phyloP scores from a whole-genome alignment of 306 rosid genomes.

The Lupinus albus region DNA sequence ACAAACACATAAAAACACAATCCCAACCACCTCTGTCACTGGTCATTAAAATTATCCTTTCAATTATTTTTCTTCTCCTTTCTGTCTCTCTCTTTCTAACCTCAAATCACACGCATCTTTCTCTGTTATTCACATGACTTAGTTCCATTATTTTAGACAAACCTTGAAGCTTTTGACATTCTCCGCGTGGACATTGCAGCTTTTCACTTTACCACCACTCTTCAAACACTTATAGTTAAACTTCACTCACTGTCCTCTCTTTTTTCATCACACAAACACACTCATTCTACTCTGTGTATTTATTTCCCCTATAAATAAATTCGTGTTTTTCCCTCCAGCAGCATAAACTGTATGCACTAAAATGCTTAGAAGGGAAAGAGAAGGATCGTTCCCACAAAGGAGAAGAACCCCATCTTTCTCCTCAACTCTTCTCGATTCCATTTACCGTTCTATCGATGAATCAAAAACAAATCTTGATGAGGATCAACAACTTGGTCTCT shows the following conservation, averaged over 20 bases:
- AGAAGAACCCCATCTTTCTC: slow-evolving; percentile 77
- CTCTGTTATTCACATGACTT: slow-evolving; percentile 41
- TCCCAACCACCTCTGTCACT: slow-evolving; percentile 31
- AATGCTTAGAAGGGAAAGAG: slow-evolving; percentile 51
- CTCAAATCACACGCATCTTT: slow-evolving; percentile 30
- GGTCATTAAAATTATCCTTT: slow-evolving; percentile 22
- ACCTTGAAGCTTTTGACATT: slow-evolving; percentile 58
- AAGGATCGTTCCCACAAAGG: slow-evolving; percentile 51
- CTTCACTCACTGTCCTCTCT: slow-evolving; percentile 23
- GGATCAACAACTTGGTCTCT: slow-evolving; percentile 35
- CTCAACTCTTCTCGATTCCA: slow-evolving; percentile 61
- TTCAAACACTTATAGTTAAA: slow-evolving; percentile 26
- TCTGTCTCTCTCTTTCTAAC: not conserved
- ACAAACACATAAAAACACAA: slow-evolving; percentile 28
- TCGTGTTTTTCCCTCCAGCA: not conserved
- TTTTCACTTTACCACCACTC: slow-evolving; percentile 32
- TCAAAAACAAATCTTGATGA: slow-evolving; percentile 49
- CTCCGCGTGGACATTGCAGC: slow-evolving; percentile 43
- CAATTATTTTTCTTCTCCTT: not conserved
- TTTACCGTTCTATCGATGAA: slow-evolving; percentile 65
- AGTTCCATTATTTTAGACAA: slow-evolving; percentile 43
- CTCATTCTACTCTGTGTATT: not conserved
- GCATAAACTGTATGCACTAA: slow-evolving; percentile 15
- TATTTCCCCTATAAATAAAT: slow-evolving; percentile 15
- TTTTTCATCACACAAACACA: not conserved